These are phyloP conservation scores for Penicillium fuscoglaucum DNA, from an alignment of 2,329 filamentous ascomycete genomes.

Conservation along the genomic window DNA sequence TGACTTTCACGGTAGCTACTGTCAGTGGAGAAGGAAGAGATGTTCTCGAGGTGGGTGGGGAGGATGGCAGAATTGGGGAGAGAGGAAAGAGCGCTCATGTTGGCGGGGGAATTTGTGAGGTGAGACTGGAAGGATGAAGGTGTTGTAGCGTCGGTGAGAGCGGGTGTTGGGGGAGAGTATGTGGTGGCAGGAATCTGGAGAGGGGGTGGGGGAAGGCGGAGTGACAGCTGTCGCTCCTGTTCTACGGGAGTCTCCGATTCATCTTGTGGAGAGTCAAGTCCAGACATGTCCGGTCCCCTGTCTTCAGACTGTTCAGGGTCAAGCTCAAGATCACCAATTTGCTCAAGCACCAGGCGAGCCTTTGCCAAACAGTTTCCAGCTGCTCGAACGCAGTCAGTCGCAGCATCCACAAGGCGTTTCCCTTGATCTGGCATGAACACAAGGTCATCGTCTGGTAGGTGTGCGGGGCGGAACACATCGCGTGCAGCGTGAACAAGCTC, in stretches of 20 bases:
- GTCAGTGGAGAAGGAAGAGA: slow-evolving; percentile 30
- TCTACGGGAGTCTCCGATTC: slow-evolving; percentile 18
- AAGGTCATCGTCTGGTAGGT: slow-evolving; percentile 69
- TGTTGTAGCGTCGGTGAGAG: slow-evolving; percentile 39
- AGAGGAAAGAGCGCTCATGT: slow-evolving; percentile 30
- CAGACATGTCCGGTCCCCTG: slow-evolving; percentile 11
- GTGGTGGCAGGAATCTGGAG: slow-evolving; percentile 45
- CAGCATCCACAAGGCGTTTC: slow-evolving; percentile 70
- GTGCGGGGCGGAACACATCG: slow-evolving; percentile 70
- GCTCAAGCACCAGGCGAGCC: slow-evolving; percentile 79
- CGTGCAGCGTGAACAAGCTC: slow-evolving; percentile 78
- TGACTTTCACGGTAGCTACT: slow-evolving; percentile 40
- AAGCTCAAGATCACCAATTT: slow-evolving; percentile 87
- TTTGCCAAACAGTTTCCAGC: slow-evolving; percentile 90
- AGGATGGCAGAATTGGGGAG: slow-evolving; percentile 30
- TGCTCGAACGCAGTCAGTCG: slow-evolving; percentile 83
- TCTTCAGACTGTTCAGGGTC: slow-evolving; percentile 55
- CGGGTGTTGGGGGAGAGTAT: slow-evolving; percentile 37
- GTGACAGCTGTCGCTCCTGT: slow-evolving; percentile 32
- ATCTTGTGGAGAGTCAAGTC: slow-evolving; percentile 21
- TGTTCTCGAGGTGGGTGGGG: slow-evolving; percentile 30
- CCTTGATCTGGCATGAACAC: slow-evolving; percentile 80
- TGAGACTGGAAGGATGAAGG: slow-evolving; percentile 50
- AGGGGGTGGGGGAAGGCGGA: slow-evolving; percentile 48
- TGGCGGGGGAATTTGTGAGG: slow-evolving; percentile 30